phyloP scores from a whole-genome alignment of 2,329 filamentous ascomycete species.

The Neofusicoccum sp. region DNA sequence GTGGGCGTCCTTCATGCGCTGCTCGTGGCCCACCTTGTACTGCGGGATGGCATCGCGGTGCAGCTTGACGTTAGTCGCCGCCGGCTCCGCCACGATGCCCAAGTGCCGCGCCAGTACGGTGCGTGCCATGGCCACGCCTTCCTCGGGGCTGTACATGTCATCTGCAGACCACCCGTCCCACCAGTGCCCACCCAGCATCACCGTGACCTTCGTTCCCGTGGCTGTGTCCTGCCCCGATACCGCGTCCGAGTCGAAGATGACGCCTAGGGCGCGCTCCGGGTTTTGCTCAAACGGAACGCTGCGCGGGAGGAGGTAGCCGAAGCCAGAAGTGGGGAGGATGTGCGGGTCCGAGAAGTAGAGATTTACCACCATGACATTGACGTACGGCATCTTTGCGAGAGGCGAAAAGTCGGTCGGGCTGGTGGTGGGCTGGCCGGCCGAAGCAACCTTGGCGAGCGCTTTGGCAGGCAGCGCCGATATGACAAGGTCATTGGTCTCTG shows the following conservation, averaged over 20 bases:
- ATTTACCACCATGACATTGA: slow-evolving; percentile 90
- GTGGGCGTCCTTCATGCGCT: slow-evolving; percentile 59
- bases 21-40: slow-evolving; percentile 75
- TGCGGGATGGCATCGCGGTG: slow-evolving; percentile 82
- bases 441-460: slow-evolving; percentile 29
- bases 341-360: slow-evolving; percentile 71
- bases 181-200: slow-evolving; percentile 93
- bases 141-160: slow-evolving; percentile 61
- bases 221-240: slow-evolving; percentile 56
- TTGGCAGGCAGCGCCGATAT: slow-evolving; percentile 61
- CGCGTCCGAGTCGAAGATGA: slow-evolving; percentile 83
- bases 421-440: not conserved
- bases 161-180: slow-evolving; percentile 57
- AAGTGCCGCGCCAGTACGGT: slow-evolving; percentile 71
- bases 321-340: slow-evolving; percentile 67
- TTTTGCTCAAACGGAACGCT: slow-evolving; percentile 69
- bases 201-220: slow-evolving; percentile 78
- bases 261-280: slow-evolving; percentile 79
- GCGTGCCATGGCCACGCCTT: slow-evolving; percentile 69
- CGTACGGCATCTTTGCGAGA: slow-evolving; percentile 58
- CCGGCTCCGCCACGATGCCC: slow-evolving; percentile 62
- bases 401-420: slow-evolving; percentile 22
- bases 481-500: slow-evolving; percentile 53
- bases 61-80: slow-evolving; percentile 60
- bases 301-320: slow-evolving; percentile 88